Base-by-base conservation (phyloP, 768 basidiomycete genomes). In the Rhodocollybia butyracea region DNA sequence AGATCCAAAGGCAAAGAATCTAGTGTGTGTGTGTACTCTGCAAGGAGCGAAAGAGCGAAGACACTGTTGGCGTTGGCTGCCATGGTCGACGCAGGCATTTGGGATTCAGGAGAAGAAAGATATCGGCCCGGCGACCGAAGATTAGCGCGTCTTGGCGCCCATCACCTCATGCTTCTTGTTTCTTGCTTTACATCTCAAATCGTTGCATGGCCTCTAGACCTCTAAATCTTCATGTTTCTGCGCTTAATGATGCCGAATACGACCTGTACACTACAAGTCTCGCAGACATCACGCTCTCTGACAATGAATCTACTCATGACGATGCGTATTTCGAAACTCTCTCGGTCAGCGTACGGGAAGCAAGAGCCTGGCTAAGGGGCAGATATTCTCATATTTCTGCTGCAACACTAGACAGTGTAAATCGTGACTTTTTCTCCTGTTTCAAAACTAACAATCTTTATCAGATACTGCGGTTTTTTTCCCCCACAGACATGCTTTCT, bases 1-100 rank as follows among this genome's bases (percentile, higher is more conserved):
- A 99, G 86, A 72, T 97, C 94, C 59, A 90, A 80, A 56, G 96
- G 96, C 54, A 98, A 83, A 21, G 94, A 82, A 75, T 97, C 95
- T 69, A 98, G 88, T 26, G 89, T 86, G 70, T 98, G 94, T 15
- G 86, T 86, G 75, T 92, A 94, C 69, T 94, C 91, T 55, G 82
- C 77, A 63, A 94, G 83, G 57, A 91, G 77, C 39, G 82, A 68
- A 59, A 91, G 81, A 7, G 86, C 76, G 71, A 87, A 84, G 24
- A 85, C 79, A 2, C 81, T 70, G 60, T 51, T 43, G 7, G 15
- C 17, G 29, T 53, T 53, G n/a, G 39, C 32, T 36, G 39, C 26
- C 21, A n/a, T 24, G 27, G 17, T 29, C 24, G 19, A 30, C 5
- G 27, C 22, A 17, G 50, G n/a, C n/a, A n/a, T n/a, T n/a, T n/a